Evolutionary conservation across 306 rosid genomes (phyloP), one percentile per base, ranked within the genome.

Genomic region (Hippophae tibetana): DNA sequence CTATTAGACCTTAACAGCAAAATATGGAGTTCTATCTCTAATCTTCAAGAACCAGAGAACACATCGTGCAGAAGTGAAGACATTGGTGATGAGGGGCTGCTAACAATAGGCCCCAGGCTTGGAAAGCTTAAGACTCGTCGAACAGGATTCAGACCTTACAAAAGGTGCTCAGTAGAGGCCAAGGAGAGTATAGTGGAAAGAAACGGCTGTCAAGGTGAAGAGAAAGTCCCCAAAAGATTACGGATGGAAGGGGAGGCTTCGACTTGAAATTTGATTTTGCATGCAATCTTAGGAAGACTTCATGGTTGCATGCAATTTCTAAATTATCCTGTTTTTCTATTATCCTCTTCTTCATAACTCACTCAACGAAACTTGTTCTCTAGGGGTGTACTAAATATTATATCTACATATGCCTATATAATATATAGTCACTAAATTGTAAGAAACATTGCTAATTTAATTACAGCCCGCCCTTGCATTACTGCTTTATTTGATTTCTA

Each of bases 131-230:
- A 76, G 78, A 69, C 75, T 69, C 72, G 74, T 65, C 87, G 81
- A 61, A 92, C 94, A 11, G 99, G 99, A 65, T 92, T 92, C 71
- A 92, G 84, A 74, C 97, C 95, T 64, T 92, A 92, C 78, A 88
- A 88, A 73, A 85, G 96, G 77, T 88, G 99, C 78, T 80, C 92
- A 6, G 65, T 73, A 60, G 97, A 87, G 75, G 86, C 81, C 38
- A 85, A 72, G 57, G 99, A 88, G 67, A 83, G 65, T 69, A 69
- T 64, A 63, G 62, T 72, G 56, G 82, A 77, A 72, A 68, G 64
- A 26, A 43, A 68, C 47, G 54, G 70, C 74, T 77, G 74, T 69
- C 92, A 78, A 58, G 77, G 80, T n/a, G 95, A 92, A 65, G 96
- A 88, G 79, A 81, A 69, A 27, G 68, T 76, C 57, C 75, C 81